Percentiles rank a stretch among this genome's conserved stretches.
phyloP scores from a whole-genome alignment of 225 moss, liverwort and hornwort genomes.

The Asterella californica region DNA sequence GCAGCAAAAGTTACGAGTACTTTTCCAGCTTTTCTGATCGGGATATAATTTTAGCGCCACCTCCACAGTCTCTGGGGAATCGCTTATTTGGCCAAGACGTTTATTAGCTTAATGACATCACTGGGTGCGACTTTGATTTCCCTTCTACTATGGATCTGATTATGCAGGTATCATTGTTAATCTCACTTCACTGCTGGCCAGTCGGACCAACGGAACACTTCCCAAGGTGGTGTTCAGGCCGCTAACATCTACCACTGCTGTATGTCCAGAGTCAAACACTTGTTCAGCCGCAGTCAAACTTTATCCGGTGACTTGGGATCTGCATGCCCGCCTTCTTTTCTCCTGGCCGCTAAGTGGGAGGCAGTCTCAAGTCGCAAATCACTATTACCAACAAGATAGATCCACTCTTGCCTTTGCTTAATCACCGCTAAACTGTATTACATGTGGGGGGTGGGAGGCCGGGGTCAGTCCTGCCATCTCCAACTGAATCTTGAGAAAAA shows the following conservation, averaged over 20 bases:
- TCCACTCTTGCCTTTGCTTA: neutral
- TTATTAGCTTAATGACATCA: neutral
- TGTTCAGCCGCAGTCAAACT: neutral
- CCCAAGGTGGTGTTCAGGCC: too few relatives aligned
- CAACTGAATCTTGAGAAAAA: neutral
- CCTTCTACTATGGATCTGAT: neutral
- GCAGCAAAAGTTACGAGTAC: neutral
- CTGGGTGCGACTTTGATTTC: too few relatives aligned
- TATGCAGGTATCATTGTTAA: neutral
- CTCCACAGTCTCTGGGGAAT: constrained; percentile 1
- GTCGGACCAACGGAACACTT: too few relatives aligned
- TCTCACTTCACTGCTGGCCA: neutral
- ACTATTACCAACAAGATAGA: neutral
- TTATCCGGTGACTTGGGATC: neutral
- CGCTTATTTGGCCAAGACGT: neutral
- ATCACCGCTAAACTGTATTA: neutral
- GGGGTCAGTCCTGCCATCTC: neutral
- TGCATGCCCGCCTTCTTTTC: neutral
- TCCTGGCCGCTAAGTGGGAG: neutral
- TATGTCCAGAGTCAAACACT: neutral
- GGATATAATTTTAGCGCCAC: constrained; percentile 11
- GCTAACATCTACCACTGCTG: neutral
- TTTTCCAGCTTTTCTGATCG: constrained; percentile 1
- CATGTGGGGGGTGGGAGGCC: neutral
- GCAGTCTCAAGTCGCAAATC: neutral